Evolutionary conservation across 305 asterid genomes (phyloP), one percentile per base, ranked within the genome.

Genomic region (Solanum chacoense): DNA sequence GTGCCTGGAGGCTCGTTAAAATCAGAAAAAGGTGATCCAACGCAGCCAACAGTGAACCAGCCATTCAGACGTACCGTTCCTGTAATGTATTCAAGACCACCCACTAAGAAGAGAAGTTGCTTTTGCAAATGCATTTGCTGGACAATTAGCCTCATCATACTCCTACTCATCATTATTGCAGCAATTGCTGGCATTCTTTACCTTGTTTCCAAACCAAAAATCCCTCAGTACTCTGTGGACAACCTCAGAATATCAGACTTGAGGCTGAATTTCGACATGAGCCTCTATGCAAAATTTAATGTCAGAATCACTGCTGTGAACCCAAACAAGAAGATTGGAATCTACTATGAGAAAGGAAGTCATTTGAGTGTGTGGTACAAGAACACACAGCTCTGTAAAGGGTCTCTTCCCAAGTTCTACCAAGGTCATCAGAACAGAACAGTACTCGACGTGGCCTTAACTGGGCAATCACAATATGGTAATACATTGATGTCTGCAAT

Each of bases 251-350:
- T 97, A 90, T 93, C 98, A 7, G 97, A 94, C 45, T 90, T 97
- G 91, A 92, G 97, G 2, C 96, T 96, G 24, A 96, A 96, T 85
- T 91, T 93, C 16, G 98, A 96, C 92, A 55, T 94, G 90, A 94
- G 94, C 91, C 98, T 96, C 42, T 93, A 94, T 22, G 95, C 96
- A 5, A 93, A 91, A 89, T 96, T 96, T 93, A 91, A 94, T 79
- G 95, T 95, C 71, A 92, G 93, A 93, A 93, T 96, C 94, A 96
- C 95, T 9, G 93, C 98, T 3, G 92, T 89, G 7, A 97, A 95
- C 91, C 99, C 98, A 3, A 96, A 96, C 90, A 92, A 95, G 76
- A 95, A 94, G 92, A 95, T 96, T 28, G 99, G 99, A 6, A 95
- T 96, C 26, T 95, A 95, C 92, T 97, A 96, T 26, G 95, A 96